These are phyloP conservation scores for Musa itinerans DNA, from an alignment of 176 grass and related monocot genomes.

Conservation along the genomic window DNA sequence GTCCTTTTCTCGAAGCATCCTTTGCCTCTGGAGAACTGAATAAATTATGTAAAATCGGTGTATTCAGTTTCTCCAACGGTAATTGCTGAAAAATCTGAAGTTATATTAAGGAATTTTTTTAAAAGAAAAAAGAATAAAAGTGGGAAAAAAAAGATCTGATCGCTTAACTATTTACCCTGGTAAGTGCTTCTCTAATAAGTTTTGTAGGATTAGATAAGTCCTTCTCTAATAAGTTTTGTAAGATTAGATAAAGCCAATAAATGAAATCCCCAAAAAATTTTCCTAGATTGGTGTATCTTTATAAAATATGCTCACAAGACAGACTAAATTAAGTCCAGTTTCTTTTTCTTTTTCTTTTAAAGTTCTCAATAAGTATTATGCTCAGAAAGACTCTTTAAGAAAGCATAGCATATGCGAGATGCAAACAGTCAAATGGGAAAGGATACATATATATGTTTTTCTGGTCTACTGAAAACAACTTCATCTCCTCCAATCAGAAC, in stretches of 20 bases:
- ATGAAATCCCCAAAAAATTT: neutral
- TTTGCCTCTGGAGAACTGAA: conserved; percentile 4
- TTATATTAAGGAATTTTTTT: conserved; percentile 42
- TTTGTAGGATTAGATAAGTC: neutral
- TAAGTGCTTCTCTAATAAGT: neutral
- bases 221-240: neutral
- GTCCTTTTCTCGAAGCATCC: conserved; percentile 12
- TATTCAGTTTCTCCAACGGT: conserved; percentile 54
- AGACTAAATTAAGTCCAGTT: neutral
- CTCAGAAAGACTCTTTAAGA: conserved; percentile 3
- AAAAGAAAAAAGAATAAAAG: neutral
- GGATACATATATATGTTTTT: conserved; percentile 90
- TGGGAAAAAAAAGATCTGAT: neutral
- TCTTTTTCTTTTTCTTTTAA: neutral
- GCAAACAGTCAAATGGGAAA: neutral
- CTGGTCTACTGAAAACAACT: conserved; percentile 63
- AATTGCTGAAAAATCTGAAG: conserved; percentile 83
- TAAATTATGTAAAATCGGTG: conserved; percentile 36
- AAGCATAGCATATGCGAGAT: neutral
- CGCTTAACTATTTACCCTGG: neutral
- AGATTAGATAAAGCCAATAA: neutral
- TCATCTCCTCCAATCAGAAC: conserved; percentile 74
- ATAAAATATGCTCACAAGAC: neutral
- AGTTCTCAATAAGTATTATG: conserved; percentile 10
- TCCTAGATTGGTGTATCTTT: neutral